A percentile compares a stretch with the other conserved stretches of the same genome.
phyloP scores from a whole-genome alignment of 768 basidiomycete genomes.

The Pholiota conissans region DNA sequence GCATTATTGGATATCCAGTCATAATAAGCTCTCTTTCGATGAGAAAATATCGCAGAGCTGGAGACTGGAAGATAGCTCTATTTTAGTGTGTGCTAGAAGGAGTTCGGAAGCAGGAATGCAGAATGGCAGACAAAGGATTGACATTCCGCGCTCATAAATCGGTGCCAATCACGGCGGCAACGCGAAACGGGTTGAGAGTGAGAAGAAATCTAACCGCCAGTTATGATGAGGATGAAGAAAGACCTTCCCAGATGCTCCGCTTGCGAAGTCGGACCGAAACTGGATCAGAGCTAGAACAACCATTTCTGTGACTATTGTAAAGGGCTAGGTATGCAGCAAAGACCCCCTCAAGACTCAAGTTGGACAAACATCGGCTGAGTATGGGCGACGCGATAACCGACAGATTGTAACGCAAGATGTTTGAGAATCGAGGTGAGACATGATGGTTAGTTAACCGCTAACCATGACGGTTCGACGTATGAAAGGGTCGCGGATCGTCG shows the following conservation, averaged over 20 bases:
- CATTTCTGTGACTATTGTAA: neutral
- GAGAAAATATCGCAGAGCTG: neutral
- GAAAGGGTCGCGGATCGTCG: neutral
- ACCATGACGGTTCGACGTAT: neutral
- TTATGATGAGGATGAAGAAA: neutral
- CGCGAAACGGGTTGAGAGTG: neutral
- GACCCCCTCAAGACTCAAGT: neutral
- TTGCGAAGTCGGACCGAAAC: neutral
- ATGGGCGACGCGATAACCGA: neutral
- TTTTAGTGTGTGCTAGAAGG: no score
- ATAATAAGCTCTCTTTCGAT: neutral
- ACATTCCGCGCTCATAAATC: slow-evolving; percentile 1
- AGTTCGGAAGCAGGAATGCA: neutral
- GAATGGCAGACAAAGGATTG: neutral
- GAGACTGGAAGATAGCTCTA: no score
- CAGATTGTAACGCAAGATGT: neutral
- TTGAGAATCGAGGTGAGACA: neutral
- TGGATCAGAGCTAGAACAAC: neutral
- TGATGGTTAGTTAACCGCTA: neutral
- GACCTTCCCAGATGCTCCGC: neutral
- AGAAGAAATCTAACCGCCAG: neutral
- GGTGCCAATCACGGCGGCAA: neutral
- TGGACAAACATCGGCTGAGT: neutral
- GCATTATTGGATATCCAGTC: neutral
- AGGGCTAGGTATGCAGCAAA: neutral